Base-by-base conservation (phyloP, 73 alveolate genomes). In the Paramecium primaurelia region DNA sequence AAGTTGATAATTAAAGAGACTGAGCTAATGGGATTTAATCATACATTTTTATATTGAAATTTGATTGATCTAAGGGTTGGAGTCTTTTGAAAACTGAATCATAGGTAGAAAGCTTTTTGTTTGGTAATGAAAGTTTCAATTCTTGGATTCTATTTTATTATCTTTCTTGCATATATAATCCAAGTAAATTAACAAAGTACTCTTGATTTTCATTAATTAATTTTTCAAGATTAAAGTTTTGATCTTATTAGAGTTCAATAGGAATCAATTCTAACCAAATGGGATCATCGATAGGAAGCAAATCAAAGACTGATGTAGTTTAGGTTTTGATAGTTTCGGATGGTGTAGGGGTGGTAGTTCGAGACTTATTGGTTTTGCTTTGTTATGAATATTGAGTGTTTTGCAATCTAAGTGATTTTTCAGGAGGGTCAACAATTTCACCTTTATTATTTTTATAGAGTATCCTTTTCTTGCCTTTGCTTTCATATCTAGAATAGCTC, bases 221-320 rank as follows among this genome's bases (percentile, higher is more conserved):
- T 47, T 80, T 80, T 49, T 80, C 71, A 22, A 80, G 34, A 45
- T 40, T 26, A 42, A 80, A 80, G 34, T 80, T 42, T 20, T 59
- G 91, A 49, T 80, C 91, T 12, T 80, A 12, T 25, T 80, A 22
- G 45, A 80, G 49, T 18, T 80, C 91, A 2, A 22, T 8, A 3
- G 91, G 91, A 22, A 80, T 80, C 71, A 80, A 42, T 25, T 80
- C 91, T 36, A 80, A 25, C 91, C 91, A 80, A 40, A 80, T 44
- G 8, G 91, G 91, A 49, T 80, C 91, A 80, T 80, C 91, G 2
- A 80, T 22, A 12, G 91, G 91, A 5, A 80, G 77, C 5, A 45
- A n/a, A 45, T 80, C 91, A 45, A 80, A 75, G 20, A 75, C 14
- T 34, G 40, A 14, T 34, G 59, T 75, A 37, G 88, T 45, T 26